Evolutionary conservation across 305 asterid genomes (phyloP).

Genomic region (Fraxinus greggii): DNA sequence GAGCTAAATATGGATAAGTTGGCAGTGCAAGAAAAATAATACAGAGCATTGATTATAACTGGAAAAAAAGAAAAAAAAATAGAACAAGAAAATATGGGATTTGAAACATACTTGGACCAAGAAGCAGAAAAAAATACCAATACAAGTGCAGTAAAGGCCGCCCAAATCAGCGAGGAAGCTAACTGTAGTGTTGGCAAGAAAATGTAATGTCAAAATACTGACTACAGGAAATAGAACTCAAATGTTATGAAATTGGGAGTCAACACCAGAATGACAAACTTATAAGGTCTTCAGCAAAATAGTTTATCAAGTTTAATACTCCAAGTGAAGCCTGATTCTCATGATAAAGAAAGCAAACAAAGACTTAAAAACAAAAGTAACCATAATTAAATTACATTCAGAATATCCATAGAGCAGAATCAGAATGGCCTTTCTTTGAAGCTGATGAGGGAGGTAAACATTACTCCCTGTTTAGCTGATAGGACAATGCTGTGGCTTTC

Average conservation of each 20-base stretch:
- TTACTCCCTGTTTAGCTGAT: not conserved
- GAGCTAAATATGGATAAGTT: not conserved
- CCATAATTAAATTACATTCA: not conserved
- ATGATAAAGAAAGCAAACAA: slow-evolving; percentile 15
- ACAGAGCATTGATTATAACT: not conserved
- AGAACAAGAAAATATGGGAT: slow-evolving; percentile 17
- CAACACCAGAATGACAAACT: not conserved
- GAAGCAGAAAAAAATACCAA: slow-evolving; percentile 77
- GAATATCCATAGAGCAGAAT: not conserved
- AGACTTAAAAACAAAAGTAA: not conserved
- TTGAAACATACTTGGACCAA: slow-evolving; percentile 78
- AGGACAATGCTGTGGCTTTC: not conserved
- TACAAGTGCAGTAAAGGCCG: slow-evolving; percentile 91
- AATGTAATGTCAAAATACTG: slow-evolving; percentile 34
- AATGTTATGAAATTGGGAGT: not conserved
- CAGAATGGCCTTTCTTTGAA: slow-evolving; percentile 9
- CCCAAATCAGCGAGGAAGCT: slow-evolving; percentile 98
- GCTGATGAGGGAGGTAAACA: not conserved
- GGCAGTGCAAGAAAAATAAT: not conserved
- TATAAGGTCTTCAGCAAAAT: not conserved
- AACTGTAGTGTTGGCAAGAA: slow-evolving; percentile 66
- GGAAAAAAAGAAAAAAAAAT: not conserved
- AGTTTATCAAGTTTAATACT: slow-evolving; percentile 21
- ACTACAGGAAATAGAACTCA: slow-evolving; percentile 4
- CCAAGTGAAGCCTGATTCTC: slow-evolving; percentile 8